Evolutionary conservation across 768 basidiomycete genomes (phyloP), one percentile per base, ranked within the genome.

Genomic region (Coprinellus micaceus): DNA sequence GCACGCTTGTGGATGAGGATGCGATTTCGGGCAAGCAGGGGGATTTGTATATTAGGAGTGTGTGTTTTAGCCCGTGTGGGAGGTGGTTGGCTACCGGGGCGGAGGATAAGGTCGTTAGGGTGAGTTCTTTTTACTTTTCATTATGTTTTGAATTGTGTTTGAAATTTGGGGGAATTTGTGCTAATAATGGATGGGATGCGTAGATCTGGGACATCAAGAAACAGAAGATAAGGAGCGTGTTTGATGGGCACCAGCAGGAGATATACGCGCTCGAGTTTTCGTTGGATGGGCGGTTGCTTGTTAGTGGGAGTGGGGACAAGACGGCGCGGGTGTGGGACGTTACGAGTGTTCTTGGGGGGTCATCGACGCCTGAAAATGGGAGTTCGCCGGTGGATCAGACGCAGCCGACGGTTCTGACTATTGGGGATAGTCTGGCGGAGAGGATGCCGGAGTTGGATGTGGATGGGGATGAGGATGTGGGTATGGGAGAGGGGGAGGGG

Each of bases 191-290:
- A 17, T 26, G 22, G 26, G 62, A 40, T 43, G 40, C 28, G 4
- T 63, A 94, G 89, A 89, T 95, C 61, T 95, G 92, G 92, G 91
- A 94, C 66, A 90, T 95, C 58, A 77, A 78, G 46, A 84, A 82
- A 64, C 84, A 86, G 61, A 81, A 81, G 30, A 90, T 94, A 63
- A 82, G 84, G 51, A 83, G 80, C 50, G 75, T 88, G 12, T 91
- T 94, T 61, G 85, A 88, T 59, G 93, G 92, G 2, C 93, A 95
- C 71, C 82, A 83, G 63, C 89, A 91, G 66, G 92, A 94, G 66
- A 92, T 95, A 61, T 95, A 95, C 71, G 91, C 92, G 4, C 84
- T 95, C 57, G 91, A 89, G 66, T 94, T 94, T 69, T 90, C 91
- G 2, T 70, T 77, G 10, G 89, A 93, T 61, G 92, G 93, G 2